Conservation (phyloP, 1,139 yeast species). For the Sugiyamaella paludigena region DNA sequence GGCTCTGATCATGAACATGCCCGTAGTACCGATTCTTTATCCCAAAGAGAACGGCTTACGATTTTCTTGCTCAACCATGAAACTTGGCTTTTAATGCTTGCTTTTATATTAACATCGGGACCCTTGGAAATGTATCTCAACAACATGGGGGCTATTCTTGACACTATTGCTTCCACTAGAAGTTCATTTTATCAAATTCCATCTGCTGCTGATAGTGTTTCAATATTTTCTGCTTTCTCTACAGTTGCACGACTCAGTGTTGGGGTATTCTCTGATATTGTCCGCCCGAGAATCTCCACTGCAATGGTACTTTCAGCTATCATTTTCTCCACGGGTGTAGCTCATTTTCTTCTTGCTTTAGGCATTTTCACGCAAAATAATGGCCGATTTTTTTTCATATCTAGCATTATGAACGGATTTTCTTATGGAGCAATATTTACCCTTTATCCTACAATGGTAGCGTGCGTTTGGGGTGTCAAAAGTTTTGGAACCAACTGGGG, state of each 20-base stretch:
- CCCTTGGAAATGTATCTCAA: conserved; percentile 87
- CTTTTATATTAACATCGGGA: conserved; percentile 71
- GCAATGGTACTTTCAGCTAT: conserved; percentile 31
- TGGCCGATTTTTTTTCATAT: conserved; percentile 32
- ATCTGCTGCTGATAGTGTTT: conserved; percentile 48
- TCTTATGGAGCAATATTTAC: conserved; percentile 86
- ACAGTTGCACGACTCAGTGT: conserved; percentile 62
- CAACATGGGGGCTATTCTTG: conserved; percentile 65
- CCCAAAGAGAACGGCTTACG: conserved; percentile 49
- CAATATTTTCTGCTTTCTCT: conserved; percentile 54
- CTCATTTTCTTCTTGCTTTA: conserved; percentile 35
- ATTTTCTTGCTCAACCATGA: conserved; percentile 59
- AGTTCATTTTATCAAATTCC: conserved; percentile 3
- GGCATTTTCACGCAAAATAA: conserved; percentile 39
- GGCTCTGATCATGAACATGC: conserved; percentile 27
- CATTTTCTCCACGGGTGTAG: conserved; percentile 27
- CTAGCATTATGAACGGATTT: conserved; percentile 61
- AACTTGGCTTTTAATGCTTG: conserved; percentile 60
- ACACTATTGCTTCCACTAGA: conserved; percentile 29
- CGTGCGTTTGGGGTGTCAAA: conserved; percentile 85
- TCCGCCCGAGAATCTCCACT: conserved; percentile 31
- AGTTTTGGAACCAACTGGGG: conserved; percentile 95
- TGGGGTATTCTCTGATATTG: conserved; percentile 63
- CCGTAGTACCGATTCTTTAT: conserved; percentile 43
- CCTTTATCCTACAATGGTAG: conserved; percentile 75